Evolutionary conservation across 352 stramenopile genomes (phyloP).

Genomic region (Globisporangium perplexum): DNA sequence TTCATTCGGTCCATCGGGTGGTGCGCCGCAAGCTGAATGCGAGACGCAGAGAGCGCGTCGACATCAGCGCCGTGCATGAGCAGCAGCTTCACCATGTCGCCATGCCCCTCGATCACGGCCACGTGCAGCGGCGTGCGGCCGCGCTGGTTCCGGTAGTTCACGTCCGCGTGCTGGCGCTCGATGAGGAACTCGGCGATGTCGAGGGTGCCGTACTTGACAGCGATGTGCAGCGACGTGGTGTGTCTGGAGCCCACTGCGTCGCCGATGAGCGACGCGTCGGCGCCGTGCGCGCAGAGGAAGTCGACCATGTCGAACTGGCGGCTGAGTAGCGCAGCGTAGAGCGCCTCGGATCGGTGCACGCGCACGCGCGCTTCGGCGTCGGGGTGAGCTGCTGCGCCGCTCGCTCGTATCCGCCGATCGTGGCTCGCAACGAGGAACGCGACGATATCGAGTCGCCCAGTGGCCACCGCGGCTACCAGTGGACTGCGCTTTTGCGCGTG

Average conservation of each 20-base stretch:
- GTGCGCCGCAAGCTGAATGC: not conserved
- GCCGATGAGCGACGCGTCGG: not conserved
- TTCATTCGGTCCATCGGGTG: constrained; percentile 1
- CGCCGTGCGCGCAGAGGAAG: constrained; percentile 2
- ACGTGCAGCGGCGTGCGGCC: constrained; percentile 2
- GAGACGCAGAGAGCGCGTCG: not conserved
- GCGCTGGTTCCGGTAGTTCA: constrained; percentile 7
- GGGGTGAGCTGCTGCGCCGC: not conserved
- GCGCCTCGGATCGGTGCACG: not conserved
- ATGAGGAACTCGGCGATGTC: constrained; percentile 4
- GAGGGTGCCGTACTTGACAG: constrained; percentile 1
- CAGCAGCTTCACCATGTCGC: constrained; percentile 1
- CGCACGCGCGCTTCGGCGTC: not conserved
- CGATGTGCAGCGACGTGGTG: constrained; percentile 3
- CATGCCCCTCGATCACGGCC: not conserved
- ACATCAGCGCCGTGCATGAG: not conserved
- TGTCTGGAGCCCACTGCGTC: constrained; percentile 1
- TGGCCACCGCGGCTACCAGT: not conserved
- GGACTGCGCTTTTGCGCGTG: not conserved
- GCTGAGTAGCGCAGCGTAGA: not conserved
- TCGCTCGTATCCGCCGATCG: not conserved
- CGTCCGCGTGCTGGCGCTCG: constrained; percentile 2
- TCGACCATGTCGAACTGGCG: not conserved
- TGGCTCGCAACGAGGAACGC: not conserved
- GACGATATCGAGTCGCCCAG: not conserved